Evolutionary conservation across 2,329 filamentous ascomycete species (phyloP), one percentile per base, ranked within the genome.

Genomic region (Esteya vermicola): DNA sequence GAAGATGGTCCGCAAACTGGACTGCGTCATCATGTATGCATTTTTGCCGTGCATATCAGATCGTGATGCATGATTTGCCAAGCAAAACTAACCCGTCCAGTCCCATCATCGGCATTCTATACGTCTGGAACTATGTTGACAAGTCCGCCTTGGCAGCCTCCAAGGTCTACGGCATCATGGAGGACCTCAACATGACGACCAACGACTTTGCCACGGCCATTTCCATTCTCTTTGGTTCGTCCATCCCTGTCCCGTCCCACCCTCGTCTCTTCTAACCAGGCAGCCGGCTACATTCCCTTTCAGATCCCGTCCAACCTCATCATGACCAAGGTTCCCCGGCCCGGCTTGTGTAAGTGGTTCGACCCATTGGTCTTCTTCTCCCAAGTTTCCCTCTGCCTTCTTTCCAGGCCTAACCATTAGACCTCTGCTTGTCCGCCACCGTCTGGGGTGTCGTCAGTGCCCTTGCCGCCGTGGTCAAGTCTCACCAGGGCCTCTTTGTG

Each of bases 131-230:
- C 39, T 44, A 38, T 22, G 37, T 44, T 36, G 42, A 44, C 42
- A 33, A 37, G 20, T 41, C 39, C n/a, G 40, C 40, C 34, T 38
- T 44, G 25, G 42, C 39, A 19, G 40, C 40, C 21, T 36, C 42
- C 42, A 41, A 39, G 39, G 38, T 44, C 25, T 37, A 41, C 26
- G 42, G 42, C 36, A 38, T 44, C 35, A 36, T 37, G 25, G 21
- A 31, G 9, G 42, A 44, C 31, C 42, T 44, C 13, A 14, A 31
- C 19, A 28, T 40, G 31, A 23, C 14, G 18, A 39, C 37, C n/a
- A 64, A 75, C 44, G 70, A 75, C 42, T 78, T 76, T 59, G 79
- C 79, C 45, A 56, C 58, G 9, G 63, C 77, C 1, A 60, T 80
- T 1, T 73, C 70, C 3, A 51, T 71, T 39, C 78, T 78, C 55